phyloP scores from a whole-genome alignment of 768 basidiomycete species.

The Amylocystis lapponica region DNA sequence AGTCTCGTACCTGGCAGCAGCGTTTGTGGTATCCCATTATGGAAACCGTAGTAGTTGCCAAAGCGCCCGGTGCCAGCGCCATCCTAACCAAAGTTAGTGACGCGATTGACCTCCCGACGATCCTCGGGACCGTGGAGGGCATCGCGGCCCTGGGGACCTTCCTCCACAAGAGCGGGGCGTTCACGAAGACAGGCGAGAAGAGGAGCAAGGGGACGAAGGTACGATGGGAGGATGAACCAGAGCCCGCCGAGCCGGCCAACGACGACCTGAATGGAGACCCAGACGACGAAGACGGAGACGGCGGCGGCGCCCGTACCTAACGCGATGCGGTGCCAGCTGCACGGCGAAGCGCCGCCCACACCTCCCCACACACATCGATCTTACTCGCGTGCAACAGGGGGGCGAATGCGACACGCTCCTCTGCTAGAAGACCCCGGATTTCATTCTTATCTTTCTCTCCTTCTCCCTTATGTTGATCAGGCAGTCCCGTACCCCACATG shows the following conservation, averaged over 20 bases:
- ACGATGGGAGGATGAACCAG: too few relatives aligned
- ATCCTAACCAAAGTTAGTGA: not conserved
- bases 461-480: too few relatives aligned
- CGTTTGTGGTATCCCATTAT: too few relatives aligned
- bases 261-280: not conserved
- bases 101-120: not conserved
- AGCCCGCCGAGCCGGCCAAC: not conserved
- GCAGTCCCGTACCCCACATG: too few relatives aligned
- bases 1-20: too few relatives aligned
- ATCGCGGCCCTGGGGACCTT: slow-evolving; percentile 1
- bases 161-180: not conserved
- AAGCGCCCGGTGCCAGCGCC: too few relatives aligned
- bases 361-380: not conserved
- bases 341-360: not conserved
- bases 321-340: not conserved
- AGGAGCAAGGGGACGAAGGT: not conserved
- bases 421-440: too few relatives aligned
- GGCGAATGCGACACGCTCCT: not conserved
- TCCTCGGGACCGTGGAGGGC: not conserved
- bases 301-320: not conserved
- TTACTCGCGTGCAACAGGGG: not conserved
- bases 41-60: too few relatives aligned
- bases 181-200: slow-evolving; percentile 1
- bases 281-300: not conserved
- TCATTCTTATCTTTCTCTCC: too few relatives aligned